Base-by-base conservation (phyloP, 345 rosid species). In the Geranium brycei region DNA sequence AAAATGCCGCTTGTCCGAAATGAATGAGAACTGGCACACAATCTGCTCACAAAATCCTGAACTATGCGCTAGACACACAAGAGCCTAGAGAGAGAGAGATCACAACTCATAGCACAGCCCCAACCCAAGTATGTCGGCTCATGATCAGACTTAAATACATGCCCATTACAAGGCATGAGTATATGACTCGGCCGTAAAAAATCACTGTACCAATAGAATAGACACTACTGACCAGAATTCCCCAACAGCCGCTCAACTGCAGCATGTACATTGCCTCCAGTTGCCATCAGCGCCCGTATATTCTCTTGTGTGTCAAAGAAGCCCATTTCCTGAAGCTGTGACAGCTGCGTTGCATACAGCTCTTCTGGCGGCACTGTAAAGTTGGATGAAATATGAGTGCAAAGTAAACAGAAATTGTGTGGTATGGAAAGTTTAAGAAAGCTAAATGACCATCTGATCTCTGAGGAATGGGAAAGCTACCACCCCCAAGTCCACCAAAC, bases 301-400 rank as follows among this genome's bases (percentile, higher is more conserved):
- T 87, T 87, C 72, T 87, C 91, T 66, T 78, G 87, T 1, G 89
- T 79, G 67, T 87, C 95, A 8, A 85, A 72, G 76, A 87, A 87
- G 61, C 95, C 95, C 91, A 87, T 87, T 79, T 87, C 91, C 73
- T 83, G 95, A 71, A 87, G 91, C 76, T 87, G 91, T 47, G 84
- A 60, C 73, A 87, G 69, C 73, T 87, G 91, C 18, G 84, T 79
- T 47, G 86, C 91, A 69, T 81, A 87, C n/a, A 85, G 75, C 69
- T 87, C 81, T 63, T 83, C 95, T 7, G 88, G 87, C 2, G 89
- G 89, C 61, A 77, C 95, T 87, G 79, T 41, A 66, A 72, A 23
- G 16, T 65, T n/a, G 8, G 40, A 58, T 19, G 56, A 10, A 13
- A 17, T 61, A 57, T 65, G 4, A 66, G 63, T 35, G 3, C 11